Conservation (phyloP, 192 early-diverging fungal genomes). For the Rhizophagus clarus region DNA sequence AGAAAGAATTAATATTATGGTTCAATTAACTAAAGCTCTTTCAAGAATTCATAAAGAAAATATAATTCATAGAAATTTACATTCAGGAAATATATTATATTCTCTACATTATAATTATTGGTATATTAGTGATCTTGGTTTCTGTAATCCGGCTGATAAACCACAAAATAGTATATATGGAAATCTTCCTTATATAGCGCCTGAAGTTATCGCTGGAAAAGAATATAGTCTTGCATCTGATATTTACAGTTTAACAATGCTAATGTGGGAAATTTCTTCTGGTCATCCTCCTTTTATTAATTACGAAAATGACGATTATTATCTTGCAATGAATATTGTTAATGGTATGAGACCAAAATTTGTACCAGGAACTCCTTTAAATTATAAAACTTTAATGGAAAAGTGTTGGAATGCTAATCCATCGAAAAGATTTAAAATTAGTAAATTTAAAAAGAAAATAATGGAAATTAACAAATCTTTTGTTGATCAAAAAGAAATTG, state of each 20-base stretch:
- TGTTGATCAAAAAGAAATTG: neutral
- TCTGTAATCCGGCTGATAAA: neutral
- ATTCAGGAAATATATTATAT: neutral
- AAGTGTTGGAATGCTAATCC: neutral
- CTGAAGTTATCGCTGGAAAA: neutral
- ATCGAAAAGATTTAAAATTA: neutral
- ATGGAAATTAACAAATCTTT: neutral
- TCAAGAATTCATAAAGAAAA: neutral
- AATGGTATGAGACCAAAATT: neutral
- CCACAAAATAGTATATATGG: neutral
- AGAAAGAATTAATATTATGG: neutral
- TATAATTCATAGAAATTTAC: neutral
- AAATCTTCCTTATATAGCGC: neutral
- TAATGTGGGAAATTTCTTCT: neutral
- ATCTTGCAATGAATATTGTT: neutral
- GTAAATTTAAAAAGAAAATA: neutral
- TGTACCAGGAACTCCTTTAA: neutral
- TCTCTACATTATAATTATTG: neutral
- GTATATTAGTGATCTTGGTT: neutral
- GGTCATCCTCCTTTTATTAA: neutral
- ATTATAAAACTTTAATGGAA: neutral
- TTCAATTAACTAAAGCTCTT: neutral
- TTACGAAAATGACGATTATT: neutral
- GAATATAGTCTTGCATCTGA: neutral
- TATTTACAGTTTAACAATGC: neutral